A percentile compares a stretch with the other conserved stretches of the same genome.
phyloP scores from a whole-genome alignment of 768 basidiomycete species.

The Fomitopsis serialis region DNA sequence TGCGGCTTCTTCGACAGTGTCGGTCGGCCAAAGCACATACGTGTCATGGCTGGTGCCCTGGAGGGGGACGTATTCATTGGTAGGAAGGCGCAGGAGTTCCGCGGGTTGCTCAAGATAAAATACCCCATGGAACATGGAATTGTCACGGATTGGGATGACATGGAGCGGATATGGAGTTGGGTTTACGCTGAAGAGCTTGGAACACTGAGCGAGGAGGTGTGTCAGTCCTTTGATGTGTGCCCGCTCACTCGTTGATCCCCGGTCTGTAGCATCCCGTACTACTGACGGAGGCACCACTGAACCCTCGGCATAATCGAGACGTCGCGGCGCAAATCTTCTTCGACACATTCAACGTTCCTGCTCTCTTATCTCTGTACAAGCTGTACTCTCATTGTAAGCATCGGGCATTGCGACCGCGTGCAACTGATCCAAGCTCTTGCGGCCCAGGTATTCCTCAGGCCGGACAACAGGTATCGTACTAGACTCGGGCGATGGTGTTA shows the following conservation, averaged over 20 bases:
- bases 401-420: conserved; percentile 6
- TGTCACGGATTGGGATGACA: conserved; percentile 99
- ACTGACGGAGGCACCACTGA: conserved; percentile 94
- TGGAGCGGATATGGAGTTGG: conserved; percentile 99
- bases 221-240: conserved; percentile 15
- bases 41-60: conserved; percentile 95
- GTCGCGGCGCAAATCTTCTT: conserved; percentile 98
- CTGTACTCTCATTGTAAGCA: conserved; percentile 92
- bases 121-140: conserved; percentile 99
- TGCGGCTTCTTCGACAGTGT: conserved; percentile 45
- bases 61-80: conserved; percentile 98
- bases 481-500: conserved; percentile 98
- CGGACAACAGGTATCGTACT: conserved; percentile 98
- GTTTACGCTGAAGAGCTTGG: conserved; percentile 95
- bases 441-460: conserved; percentile 95
- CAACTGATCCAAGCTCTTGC: neutral
- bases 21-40: conserved; percentile 94
- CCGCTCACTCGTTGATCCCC: conserved; percentile 5
- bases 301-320: conserved; percentile 94
- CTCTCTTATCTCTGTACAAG: conserved; percentile 96
- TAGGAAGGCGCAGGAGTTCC: conserved; percentile 88
- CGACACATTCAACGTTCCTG: conserved; percentile 99
- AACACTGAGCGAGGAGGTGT: conserved; percentile 93
- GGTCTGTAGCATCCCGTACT: conserved; percentile 84
- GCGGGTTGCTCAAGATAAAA: conserved; percentile 94